These are phyloP conservation scores for Botrytis paeoniae DNA, from an alignment of 2,329 filamentous ascomycete species.

Conservation along the genomic window DNA sequence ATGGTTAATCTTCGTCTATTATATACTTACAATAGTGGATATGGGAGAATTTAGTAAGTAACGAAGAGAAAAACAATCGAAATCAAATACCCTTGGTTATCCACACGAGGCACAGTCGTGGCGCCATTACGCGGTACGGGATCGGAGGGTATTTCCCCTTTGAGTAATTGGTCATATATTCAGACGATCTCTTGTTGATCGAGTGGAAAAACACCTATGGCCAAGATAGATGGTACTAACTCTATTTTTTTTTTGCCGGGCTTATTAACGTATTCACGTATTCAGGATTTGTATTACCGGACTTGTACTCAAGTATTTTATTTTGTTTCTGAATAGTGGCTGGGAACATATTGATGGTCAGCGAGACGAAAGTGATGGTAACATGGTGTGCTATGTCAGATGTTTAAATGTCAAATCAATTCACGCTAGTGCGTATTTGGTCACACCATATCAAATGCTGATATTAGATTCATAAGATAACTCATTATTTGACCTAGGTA, in stretches of 20 bases:
- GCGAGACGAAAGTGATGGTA: not conserved
- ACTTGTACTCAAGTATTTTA: not conserved
- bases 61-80: not conserved
- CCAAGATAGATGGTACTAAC: not conserved
- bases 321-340: not conserved
- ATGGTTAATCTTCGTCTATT: conserved; percentile 2
- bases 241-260: not conserved
- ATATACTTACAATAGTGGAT: not conserved
- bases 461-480: not conserved
- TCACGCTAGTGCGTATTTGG: not conserved
- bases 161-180: not conserved
- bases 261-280: not conserved
- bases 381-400: not conserved
- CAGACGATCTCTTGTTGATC: not conserved
- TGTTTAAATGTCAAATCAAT: not conserved
- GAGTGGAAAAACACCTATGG: not conserved
- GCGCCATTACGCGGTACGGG: not conserved
- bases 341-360: not conserved
- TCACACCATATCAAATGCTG: not conserved
- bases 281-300: not conserved
- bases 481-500: not conserved
- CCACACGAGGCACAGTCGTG: conserved; percentile 5
- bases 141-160: conserved; percentile 1
- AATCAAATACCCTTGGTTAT: not conserved
- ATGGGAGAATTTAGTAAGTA: not conserved